A percentile compares a stretch with the other conserved stretches of the same genome.
These are phyloP conservation scores for Sphaceloma murrayae DNA, from an alignment of 2,329 filamentous ascomycete species.

Conservation along the genomic window DNA sequence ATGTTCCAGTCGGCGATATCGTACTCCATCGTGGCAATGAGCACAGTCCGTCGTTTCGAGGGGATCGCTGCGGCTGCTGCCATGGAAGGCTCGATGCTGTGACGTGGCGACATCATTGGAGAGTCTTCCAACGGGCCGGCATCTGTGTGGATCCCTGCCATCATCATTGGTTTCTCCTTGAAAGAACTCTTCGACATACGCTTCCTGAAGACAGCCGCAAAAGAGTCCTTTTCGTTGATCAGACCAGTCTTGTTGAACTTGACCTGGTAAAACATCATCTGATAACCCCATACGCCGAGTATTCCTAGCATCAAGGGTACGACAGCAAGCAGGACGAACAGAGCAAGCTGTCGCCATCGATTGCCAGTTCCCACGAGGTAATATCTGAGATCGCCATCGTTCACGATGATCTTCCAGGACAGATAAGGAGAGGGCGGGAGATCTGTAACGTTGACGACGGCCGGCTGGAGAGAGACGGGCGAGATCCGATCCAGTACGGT, in stretches of 20 bases:
- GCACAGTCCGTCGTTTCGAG: conserved; percentile 42
- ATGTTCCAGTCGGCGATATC: conserved; percentile 61
- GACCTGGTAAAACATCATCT: conserved; percentile 53
- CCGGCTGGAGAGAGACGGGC: conserved; percentile 46
- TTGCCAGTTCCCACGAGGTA: conserved; percentile 46
- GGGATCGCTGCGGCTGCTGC: not conserved
- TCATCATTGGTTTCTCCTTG: conserved; percentile 4
- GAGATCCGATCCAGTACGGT: conserved; percentile 52
- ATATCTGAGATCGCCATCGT: conserved; percentile 47
- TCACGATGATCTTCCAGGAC: conserved; percentile 46
- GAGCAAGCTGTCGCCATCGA: conserved; percentile 43
- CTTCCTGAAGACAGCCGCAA: conserved; percentile 2
- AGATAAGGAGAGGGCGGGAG: conserved; percentile 46
- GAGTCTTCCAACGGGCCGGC: not conserved
- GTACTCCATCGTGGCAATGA: conserved; percentile 64
- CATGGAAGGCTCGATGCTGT: conserved; percentile 5
- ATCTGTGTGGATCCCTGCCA: not conserved
- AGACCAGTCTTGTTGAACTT: conserved; percentile 53
- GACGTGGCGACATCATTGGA: not conserved
- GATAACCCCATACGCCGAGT: conserved; percentile 47
- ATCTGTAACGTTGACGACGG: conserved; percentile 51
- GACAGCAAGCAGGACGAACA: conserved; percentile 46
- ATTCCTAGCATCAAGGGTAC: conserved; percentile 45
- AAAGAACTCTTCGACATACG: conserved; percentile 3
- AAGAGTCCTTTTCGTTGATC: conserved; percentile 36